A percentile compares a stretch with the other conserved stretches of the same genome.
phyloP scores from a whole-genome alignment of 495 filamentous ascomycete genomes.

The Annulohypoxylon stygium region DNA sequence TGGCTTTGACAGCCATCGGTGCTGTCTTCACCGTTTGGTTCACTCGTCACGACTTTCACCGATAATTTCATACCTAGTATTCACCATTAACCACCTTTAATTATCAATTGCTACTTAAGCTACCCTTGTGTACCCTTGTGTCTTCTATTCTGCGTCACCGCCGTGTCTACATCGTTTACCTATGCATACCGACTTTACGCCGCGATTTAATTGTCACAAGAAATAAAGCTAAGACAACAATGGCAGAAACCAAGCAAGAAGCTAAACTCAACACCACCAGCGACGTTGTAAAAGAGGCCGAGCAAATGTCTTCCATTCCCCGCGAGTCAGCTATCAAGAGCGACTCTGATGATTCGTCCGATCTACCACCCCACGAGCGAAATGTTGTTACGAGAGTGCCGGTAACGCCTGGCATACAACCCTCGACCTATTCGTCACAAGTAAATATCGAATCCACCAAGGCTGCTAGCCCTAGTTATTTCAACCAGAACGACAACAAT shows the following conservation, averaged over 20 bases:
- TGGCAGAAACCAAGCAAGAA: slow-evolving; percentile 56
- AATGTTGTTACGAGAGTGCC: slow-evolving; percentile 55
- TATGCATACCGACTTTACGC: slow-evolving; percentile 5
- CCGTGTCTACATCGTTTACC: slow-evolving; percentile 5
- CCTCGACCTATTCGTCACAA: slow-evolving; percentile 53
- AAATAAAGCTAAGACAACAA: slow-evolving; percentile 41
- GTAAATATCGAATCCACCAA: slow-evolving; percentile 37
- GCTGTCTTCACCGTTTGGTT: slow-evolving; percentile 21
- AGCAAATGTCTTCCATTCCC: slow-evolving; percentile 48
- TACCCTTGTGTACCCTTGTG: background rate
- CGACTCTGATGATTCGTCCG: slow-evolving; percentile 40
- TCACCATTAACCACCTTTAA: slow-evolving; percentile 11
- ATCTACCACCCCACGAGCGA: slow-evolving; percentile 55
- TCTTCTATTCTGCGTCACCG: slow-evolving; percentile 6
- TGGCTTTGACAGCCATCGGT: slow-evolving; percentile 15
- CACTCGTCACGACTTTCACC: slow-evolving; percentile 9
- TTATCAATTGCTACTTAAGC: slow-evolving; percentile 21
- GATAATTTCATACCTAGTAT: background rate
- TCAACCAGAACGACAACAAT: slow-evolving; percentile 51
- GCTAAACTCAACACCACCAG: slow-evolving; percentile 49
- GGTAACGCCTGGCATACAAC: slow-evolving; percentile 64
- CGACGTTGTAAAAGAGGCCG: slow-evolving; percentile 48
- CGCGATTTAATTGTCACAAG: background rate
- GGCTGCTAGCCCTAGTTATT: slow-evolving; percentile 54
- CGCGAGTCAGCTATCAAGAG: slow-evolving; percentile 33